Base-by-base conservation (phyloP, 495 filamentous ascomycete genomes). In the Hypomontagnella submonticulosa region DNA sequence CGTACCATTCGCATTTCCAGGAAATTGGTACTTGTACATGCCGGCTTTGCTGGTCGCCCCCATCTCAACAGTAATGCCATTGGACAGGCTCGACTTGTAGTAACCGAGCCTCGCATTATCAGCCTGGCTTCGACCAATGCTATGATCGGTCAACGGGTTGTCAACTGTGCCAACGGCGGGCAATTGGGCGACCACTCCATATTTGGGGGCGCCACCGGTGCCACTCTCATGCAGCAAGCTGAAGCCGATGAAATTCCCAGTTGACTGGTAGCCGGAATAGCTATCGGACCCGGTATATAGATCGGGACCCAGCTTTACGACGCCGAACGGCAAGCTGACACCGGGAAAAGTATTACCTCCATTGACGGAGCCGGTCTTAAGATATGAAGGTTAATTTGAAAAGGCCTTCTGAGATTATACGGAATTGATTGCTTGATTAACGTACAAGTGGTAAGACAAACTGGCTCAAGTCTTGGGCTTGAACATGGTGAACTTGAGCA, bases 181-280 rank as follows among this genome's bases (percentile, higher is more conserved):
- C 71, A 91, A 79, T 64, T 92, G 89, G 4, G 84, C 79, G 13
- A 92, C 86, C 6, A 88, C 86, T 0, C 89, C 89, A 58, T 91
- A 92, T 74, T 90, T 92, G 1, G 89, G 88, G 2, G 88, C 88
- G 10, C 89, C 89, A 1, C 90, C 90, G 7, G 87, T 92, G 3
- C 89, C 89, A 49, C 84, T 86, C 71, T 91, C 89, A 67, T 92
- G 89, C 81, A 90, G 87, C 80, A 91, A 78, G 40, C 85, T 88
- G 73, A 92, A 91, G 7, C 87, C 89, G 6, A 83, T 87, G 64
- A 92, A 84, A 11, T 83, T 81, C 5, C 88, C 88, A 3, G 61
- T 70, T 3, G 86, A 69, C 15, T 84, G 76, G 67, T 87, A 89
- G 3, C 89, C 89, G 4, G 88, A 88, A 66, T 90, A 91, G 30